A percentile compares a stretch with the other conserved stretches of the same genome.
Evolutionary conservation across 345 rosid species (phyloP).

Genomic region (Populus ilicifolia): DNA sequence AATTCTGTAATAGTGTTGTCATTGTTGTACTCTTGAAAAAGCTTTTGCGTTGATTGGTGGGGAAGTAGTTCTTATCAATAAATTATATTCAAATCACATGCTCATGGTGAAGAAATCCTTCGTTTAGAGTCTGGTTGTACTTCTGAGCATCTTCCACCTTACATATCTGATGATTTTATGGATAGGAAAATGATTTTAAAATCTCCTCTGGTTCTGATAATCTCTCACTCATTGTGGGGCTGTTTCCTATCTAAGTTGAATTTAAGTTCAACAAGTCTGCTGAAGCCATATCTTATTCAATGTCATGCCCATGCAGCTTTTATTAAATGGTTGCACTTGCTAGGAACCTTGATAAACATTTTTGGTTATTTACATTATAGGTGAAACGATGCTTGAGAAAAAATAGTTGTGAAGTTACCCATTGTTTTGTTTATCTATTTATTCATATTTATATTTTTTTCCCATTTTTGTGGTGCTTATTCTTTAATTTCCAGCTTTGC

Average conservation of each 20-base stretch:
- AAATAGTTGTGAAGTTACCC: background rate
- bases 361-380: background rate
- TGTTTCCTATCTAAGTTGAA: no score
- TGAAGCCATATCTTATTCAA: background rate
- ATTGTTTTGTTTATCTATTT: background rate
- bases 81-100: background rate
- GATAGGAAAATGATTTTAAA: background rate
- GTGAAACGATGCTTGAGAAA: background rate
- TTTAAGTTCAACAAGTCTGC: no score
- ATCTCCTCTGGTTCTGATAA: background rate
- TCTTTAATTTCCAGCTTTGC: background rate
- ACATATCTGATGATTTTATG: background rate
- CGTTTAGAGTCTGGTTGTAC: background rate
- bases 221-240: background rate
- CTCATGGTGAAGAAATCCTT: background rate
- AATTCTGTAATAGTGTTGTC: background rate
- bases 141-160: background rate
- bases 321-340: background rate
- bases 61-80: background rate
- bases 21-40: background rate
- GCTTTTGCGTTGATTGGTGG: background rate
- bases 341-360: background rate
- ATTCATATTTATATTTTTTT: background rate
- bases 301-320: background rate
- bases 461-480: background rate